Evolutionary conservation across 768 basidiomycete species (phyloP).

Genomic region (Leccinum barrowsii): DNA sequence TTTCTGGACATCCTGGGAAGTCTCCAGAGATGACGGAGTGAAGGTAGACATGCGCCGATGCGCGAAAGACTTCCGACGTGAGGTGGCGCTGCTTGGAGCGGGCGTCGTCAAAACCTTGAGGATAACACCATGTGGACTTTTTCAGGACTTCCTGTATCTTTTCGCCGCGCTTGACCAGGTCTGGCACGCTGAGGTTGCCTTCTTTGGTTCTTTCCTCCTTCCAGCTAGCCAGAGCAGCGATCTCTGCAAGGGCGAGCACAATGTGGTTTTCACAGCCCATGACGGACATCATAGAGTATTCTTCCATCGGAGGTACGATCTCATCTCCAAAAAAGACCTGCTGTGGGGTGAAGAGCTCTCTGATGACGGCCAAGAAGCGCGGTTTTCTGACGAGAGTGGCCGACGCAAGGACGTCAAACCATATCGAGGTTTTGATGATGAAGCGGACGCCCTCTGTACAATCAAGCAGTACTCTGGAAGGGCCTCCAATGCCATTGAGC

Average conservation of each 20-base stretch:
- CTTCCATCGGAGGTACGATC: slow-evolving; percentile 36
- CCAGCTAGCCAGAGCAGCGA: slow-evolving; percentile 62
- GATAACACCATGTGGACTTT: slow-evolving; percentile 14
- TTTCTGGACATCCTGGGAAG: slow-evolving; percentile 61
- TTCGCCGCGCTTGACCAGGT: slow-evolving; percentile 52
- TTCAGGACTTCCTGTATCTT: slow-evolving; percentile 45
- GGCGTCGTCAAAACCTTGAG: not conserved
- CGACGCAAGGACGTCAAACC: slow-evolving; percentile 83
- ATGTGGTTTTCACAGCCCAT: slow-evolving; percentile 85
- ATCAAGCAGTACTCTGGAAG: slow-evolving; percentile 41
- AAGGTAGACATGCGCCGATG: slow-evolving; percentile 71
- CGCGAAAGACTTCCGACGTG: slow-evolving; percentile 65
- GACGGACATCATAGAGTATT: slow-evolving; percentile 71
- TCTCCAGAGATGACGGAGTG: slow-evolving; percentile 76
- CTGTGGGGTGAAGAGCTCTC: slow-evolving; percentile 45
- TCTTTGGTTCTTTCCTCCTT: slow-evolving; percentile 41
- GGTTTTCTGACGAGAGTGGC: slow-evolving; percentile 64
- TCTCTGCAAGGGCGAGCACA: slow-evolving; percentile 77
- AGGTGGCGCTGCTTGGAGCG: slow-evolving; percentile 37
- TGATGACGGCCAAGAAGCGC: slow-evolving; percentile 53
- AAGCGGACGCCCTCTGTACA: slow-evolving; percentile 57
- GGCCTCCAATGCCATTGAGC: slow-evolving; percentile 41
- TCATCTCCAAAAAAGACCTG: slow-evolving; percentile 16
- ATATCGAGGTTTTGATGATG: slow-evolving; percentile 79
- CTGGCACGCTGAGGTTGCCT: slow-evolving; percentile 55